Conservation (phyloP, 768 basidiomycete genomes). For the Lactarius vividus region DNA sequence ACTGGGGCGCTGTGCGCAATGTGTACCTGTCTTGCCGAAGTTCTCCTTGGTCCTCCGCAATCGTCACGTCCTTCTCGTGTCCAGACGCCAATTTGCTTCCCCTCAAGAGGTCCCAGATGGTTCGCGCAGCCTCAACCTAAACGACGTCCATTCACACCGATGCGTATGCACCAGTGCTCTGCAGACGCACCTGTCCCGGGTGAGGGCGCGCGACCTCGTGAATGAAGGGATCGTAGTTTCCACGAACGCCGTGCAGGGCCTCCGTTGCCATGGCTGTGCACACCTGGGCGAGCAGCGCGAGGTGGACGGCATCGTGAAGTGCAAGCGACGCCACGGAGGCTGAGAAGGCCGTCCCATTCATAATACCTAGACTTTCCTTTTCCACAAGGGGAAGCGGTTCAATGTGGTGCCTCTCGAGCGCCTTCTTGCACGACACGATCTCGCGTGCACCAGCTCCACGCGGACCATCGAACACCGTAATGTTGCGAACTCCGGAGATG, state of each 20-base stretch:
- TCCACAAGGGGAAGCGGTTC: slow-evolving; percentile 62
- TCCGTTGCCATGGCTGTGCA: slow-evolving; percentile 83
- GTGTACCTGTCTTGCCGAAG: slow-evolving; percentile 81
- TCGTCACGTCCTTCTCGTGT: slow-evolving; percentile 65
- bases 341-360: slow-evolving; percentile 86
- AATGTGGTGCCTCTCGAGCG: slow-evolving; percentile 58
- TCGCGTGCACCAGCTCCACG: slow-evolving; percentile 45
- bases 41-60: slow-evolving; percentile 67
- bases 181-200: slow-evolving; percentile 61
- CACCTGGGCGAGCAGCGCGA: slow-evolving; percentile 64
- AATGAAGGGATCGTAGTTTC: slow-evolving; percentile 77
- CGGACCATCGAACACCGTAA: slow-evolving; percentile 64
- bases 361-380: slow-evolving; percentile 76
- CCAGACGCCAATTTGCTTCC: slow-evolving; percentile 63
- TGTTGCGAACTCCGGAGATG: slow-evolving; percentile 76
- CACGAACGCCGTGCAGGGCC: slow-evolving; percentile 70
- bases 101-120: slow-evolving; percentile 65
- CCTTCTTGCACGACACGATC: slow-evolving; percentile 52
- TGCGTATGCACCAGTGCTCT: neutral
- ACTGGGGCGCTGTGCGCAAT: slow-evolving; percentile 78
- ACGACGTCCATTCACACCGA: neutral
- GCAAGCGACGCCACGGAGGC: slow-evolving; percentile 74
- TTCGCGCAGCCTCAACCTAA: slow-evolving; percentile 67
- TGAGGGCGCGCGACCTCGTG: slow-evolving; percentile 74
- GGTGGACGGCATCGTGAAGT: slow-evolving; percentile 67